phyloP scores from a whole-genome alignment of 2,329 filamentous ascomycete species.

The Teratosphaeria zuluensis region DNA sequence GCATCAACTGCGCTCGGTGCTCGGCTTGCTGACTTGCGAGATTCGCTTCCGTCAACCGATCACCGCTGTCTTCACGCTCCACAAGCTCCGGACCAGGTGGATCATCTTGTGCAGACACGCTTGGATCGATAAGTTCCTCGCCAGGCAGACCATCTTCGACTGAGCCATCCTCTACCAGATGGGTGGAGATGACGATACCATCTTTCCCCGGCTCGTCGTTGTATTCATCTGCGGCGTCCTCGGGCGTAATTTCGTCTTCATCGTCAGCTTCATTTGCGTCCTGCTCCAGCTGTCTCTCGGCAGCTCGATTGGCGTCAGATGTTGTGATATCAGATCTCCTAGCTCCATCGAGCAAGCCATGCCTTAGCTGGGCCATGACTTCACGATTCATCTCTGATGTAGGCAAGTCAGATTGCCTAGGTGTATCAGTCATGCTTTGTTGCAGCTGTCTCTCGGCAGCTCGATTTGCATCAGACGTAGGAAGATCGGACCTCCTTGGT shows the following conservation, averaged over 20 bases:
- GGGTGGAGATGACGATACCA: conserved; percentile 3
- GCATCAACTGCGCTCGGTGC: conserved; percentile 8
- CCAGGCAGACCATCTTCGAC: conserved; percentile 4
- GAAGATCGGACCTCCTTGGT: background rate
- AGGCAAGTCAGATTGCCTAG: background rate
- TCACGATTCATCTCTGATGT: conserved; percentile 3
- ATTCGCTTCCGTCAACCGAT: conserved; percentile 23
- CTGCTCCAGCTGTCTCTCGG: background rate
- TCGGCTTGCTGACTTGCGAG: conserved; percentile 23
- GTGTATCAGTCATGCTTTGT: background rate
- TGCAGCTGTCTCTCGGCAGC: background rate
- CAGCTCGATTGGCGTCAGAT: background rate
- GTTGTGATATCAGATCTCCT: background rate
- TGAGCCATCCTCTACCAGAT: conserved; percentile 7
- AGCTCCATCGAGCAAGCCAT: background rate
- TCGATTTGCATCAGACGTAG: background rate
- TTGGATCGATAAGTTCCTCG: background rate
- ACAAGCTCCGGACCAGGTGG: background rate
- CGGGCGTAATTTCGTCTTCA: background rate
- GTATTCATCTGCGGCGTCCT: background rate
- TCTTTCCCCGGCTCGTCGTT: background rate
- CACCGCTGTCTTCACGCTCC: background rate
- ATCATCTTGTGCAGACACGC: conserved; percentile 3
- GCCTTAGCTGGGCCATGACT: conserved; percentile 1
- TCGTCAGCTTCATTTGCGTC: background rate